phyloP scores from a whole-genome alignment of 345 rosid species.

The Boechera stricta region DNA sequence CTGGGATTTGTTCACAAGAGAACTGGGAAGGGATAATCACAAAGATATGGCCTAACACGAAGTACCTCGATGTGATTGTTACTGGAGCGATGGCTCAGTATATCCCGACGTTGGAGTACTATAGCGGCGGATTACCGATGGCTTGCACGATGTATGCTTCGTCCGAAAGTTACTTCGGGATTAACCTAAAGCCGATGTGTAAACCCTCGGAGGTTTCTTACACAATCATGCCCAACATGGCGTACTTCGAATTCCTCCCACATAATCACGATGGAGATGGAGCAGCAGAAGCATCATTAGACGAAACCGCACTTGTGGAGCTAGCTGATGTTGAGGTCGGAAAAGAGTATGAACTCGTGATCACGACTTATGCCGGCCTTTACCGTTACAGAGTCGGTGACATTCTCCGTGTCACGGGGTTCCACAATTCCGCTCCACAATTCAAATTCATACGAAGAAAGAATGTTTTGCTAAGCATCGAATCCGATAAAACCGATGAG shows the following conservation, averaged over 20 bases:
- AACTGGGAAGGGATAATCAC: slow-evolving; percentile 76
- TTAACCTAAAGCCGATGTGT: slow-evolving; percentile 79
- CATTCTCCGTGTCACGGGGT: slow-evolving; percentile 76
- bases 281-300: neutral
- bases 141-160: slow-evolving; percentile 97
- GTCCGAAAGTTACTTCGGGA: slow-evolving; percentile 91
- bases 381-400: slow-evolving; percentile 89
- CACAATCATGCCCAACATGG: slow-evolving; percentile 95
- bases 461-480: slow-evolving; percentile 86
- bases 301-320: slow-evolving; percentile 57
- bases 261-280: slow-evolving; percentile 48
- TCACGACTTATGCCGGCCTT: slow-evolving; percentile 82
- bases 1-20: slow-evolving; percentile 56
- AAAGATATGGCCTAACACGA: slow-evolving; percentile 88
- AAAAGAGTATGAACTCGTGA: slow-evolving; percentile 80
- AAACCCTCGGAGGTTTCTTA: slow-evolving; percentile 84
- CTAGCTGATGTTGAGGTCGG: slow-evolving; percentile 74
- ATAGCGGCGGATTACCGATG: slow-evolving; percentile 77
- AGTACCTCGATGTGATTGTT: slow-evolving; percentile 86
- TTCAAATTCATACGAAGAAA: slow-evolving; percentile 78
- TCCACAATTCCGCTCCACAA: slow-evolving; percentile 79
- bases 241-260: slow-evolving; percentile 81
- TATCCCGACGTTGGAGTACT: slow-evolving; percentile 85
- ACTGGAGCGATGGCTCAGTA: slow-evolving; percentile 98
- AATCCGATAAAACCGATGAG: slow-evolving; percentile 89